Evolutionary conservation across 208 protist genomes (phyloP).

Genomic region (Naegleria fowleri): DNA sequence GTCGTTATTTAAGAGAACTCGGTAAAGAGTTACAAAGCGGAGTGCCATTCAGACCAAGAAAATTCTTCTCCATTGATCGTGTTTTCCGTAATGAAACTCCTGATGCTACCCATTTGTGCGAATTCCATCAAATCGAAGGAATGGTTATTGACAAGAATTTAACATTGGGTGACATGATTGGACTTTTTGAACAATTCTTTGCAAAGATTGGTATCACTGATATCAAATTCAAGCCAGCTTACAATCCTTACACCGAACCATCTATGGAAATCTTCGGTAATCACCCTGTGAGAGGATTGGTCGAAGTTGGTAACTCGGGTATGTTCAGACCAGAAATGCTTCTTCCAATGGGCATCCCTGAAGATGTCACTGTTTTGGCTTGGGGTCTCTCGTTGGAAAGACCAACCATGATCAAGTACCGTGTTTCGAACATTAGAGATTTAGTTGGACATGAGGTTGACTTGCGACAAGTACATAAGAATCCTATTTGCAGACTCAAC

Average conservation of each 20-base stretch:
- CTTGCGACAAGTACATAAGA: constrained; percentile 69
- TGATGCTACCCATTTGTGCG: constrained; percentile 99
- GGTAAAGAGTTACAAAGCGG: constrained; percentile 50
- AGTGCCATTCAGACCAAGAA: constrained; percentile 82
- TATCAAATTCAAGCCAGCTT: constrained; percentile 99
- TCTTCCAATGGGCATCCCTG: constrained; percentile 92
- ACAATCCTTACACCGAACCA: constrained; percentile 99
- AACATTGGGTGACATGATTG: constrained; percentile 96
- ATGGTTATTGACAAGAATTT: constrained; percentile 94
- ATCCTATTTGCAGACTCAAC: constrained; percentile 67
- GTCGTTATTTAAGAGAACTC: constrained; percentile 90
- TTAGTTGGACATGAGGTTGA: constrained; percentile 93
- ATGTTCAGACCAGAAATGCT: constrained; percentile 99
- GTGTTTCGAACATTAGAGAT: constrained; percentile 96
- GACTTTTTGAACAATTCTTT: constrained; percentile 96
- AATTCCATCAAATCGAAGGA: constrained; percentile 99
- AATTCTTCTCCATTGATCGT: constrained; percentile 99
- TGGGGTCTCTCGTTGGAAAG: constrained; percentile 99
- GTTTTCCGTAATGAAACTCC: constrained; percentile 99
- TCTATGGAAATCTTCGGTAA: constrained; percentile 99
- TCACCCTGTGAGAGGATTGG: constrained; percentile 90
- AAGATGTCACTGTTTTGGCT: constrained; percentile 93
- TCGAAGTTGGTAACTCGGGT: constrained; percentile 98
- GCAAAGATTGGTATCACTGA: constrained; percentile 77
- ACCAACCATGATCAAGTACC: constrained; percentile 99